Base-by-base conservation (phyloP, 495 filamentous ascomycete genomes). In the Pseudomonodictys pantanalensis region DNA sequence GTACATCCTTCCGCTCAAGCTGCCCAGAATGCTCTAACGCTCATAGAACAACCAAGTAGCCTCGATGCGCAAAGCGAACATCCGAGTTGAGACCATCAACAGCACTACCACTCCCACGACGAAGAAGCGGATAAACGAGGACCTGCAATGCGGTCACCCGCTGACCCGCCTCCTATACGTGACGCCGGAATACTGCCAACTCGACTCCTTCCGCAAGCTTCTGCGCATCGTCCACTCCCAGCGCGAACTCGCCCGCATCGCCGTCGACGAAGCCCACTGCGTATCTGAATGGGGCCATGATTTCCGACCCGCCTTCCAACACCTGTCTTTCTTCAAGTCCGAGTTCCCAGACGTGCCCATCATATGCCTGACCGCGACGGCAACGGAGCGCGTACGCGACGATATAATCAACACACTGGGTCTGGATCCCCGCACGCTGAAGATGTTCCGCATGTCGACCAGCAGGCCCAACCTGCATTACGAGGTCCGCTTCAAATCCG, bases 261-360 rank as follows among this genome's bases (percentile, higher is more conserved):
- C 86, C 42, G 85, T 97, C 44, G 92, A 97, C 73, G 92, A 97
- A 75, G 92, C 92, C 12, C 92, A 97, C 70, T 97, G 92, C 70
- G 96, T 97, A 62, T 92, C 87, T 9, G 92, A 97, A 84, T 97
- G 92, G 92, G 92, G 92, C 17, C 92, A 97, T 70, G 92, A 97
- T 71, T 97, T 97, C 67, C 87, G 92, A n/a, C 88, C 87, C 17
- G 86, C 90, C 29, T 97, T 96, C 73, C 89, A 90, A 64, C 80
- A 86, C 23, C 81, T 97, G n/a, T 84, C 83, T 6, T 96, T 88
- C 84, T 95, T 97, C 76, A 89, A 87, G 58, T 77, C 80, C 25
- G 83, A 83, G 20, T 88, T 89, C 57, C 91, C 91, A 0, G 77
- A 86, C 25, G 89, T 96, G 0, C 91, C 92, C 22, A 86, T 97